phyloP scores from a whole-genome alignment of 352 stramenopile genomes.

The Pythium sp. region DNA sequence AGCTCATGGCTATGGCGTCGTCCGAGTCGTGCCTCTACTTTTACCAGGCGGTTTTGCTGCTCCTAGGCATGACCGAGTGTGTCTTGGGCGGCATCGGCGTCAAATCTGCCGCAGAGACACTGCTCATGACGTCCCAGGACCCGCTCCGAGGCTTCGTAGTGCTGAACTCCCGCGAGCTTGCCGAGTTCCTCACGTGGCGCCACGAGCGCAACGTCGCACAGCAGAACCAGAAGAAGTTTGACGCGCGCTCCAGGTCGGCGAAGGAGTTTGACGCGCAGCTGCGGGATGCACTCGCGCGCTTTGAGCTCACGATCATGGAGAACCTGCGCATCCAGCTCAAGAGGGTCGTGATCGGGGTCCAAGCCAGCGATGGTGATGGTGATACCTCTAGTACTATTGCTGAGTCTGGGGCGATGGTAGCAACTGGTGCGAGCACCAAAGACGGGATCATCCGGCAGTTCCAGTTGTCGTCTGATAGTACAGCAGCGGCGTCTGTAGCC shows the following conservation, averaged over 20 bases:
- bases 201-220: background rate
- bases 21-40: conserved; percentile 5
- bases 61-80: background rate
- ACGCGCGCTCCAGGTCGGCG: background rate
- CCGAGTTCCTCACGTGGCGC: background rate
- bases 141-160: background rate
- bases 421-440: background rate
- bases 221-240: conserved; percentile 1
- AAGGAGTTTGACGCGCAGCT: conserved; percentile 2
- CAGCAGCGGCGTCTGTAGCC: background rate
- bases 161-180: background rate
- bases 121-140: conserved; percentile 4
- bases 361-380: background rate
- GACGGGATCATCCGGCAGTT: background rate
- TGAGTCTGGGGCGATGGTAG: background rate
- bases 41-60: background rate
- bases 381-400: background rate
- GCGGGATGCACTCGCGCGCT: background rate
- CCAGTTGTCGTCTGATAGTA: background rate
- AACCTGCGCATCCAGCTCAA: conserved; percentile 1
- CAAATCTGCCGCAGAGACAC: background rate
- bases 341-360: background rate
- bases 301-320: conserved; percentile 5
- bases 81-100: background rate
- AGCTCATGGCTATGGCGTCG: conserved; percentile 1